A percentile compares a stretch with the other conserved stretches of the same genome.
phyloP scores from a whole-genome alignment of 345 rosid species.

The Pugionium cornutum region DNA sequence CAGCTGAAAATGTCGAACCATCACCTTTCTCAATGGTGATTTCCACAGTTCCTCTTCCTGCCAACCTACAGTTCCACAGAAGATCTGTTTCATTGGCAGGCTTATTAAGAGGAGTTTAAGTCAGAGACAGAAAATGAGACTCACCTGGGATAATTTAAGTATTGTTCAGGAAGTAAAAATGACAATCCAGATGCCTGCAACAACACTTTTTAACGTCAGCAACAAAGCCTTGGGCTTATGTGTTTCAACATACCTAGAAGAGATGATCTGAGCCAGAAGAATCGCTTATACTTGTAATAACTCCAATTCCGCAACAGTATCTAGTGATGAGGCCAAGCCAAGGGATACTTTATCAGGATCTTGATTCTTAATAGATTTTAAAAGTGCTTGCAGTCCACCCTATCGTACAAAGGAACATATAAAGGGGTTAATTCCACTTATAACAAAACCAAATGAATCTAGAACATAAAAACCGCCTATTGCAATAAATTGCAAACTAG shows the following conservation, averaged over 20 bases:
- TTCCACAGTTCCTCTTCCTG: constrained; percentile 84
- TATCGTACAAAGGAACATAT: constrained; percentile 36
- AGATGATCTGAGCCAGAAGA: not conserved
- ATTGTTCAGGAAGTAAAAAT: constrained; percentile 84
- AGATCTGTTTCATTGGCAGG: not conserved
- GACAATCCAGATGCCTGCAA: constrained; percentile 94
- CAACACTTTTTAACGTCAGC: constrained; percentile 30
- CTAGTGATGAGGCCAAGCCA: constrained; percentile 78
- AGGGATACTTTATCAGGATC: constrained; percentile 90
- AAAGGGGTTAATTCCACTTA: not conserved
- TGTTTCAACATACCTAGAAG: not conserved
- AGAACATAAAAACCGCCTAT: constrained; percentile 1
- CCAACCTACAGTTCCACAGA: constrained; percentile 53
- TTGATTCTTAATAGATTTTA: constrained; percentile 71
- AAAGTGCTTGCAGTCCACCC: constrained; percentile 86
- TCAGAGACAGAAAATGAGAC: constrained; percentile 15
- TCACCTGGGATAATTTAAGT: constrained; percentile 84
- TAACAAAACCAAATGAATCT: constrained; percentile 1
- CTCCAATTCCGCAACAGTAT: constrained; percentile 83
- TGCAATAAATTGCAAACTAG: constrained; percentile 2
- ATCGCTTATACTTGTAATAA: constrained; percentile 67
- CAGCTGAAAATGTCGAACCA: constrained; percentile 77
- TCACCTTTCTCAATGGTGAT: constrained; percentile 78
- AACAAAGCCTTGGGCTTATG: constrained; percentile 12
- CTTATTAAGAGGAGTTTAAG: not conserved